Conservation (phyloP, 2,329 filamentous ascomycete genomes). For the Fusarium circinatum region DNA sequence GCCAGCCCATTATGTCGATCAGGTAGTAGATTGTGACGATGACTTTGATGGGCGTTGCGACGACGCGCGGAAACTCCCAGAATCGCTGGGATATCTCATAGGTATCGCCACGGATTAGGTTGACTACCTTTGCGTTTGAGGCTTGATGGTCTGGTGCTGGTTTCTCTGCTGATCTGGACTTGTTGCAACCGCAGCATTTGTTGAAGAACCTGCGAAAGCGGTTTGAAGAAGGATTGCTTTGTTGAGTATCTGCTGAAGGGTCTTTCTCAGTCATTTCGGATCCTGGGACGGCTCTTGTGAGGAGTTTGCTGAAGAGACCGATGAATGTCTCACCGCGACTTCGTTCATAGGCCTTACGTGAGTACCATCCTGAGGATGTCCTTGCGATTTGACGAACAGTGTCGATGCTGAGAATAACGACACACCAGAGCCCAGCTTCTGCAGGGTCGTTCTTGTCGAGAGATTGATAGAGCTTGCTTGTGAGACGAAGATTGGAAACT, state of each 20-base stretch:
- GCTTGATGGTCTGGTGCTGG: slow-evolving; percentile 62
- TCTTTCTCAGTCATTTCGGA: slow-evolving; percentile 52
- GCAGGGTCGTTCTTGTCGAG: slow-evolving; percentile 45
- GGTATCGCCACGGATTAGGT: slow-evolving; percentile 83
- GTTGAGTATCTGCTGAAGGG: slow-evolving; percentile 14
- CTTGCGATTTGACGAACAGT: slow-evolving; percentile 48
- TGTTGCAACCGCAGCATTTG: slow-evolving; percentile 29
- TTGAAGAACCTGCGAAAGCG: slow-evolving; percentile 24
- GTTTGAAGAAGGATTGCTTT: neutral
- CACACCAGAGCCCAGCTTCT: slow-evolving; percentile 51
- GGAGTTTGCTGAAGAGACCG: slow-evolving; percentile 50
- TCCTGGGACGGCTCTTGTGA: slow-evolving; percentile 52
- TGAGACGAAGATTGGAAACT: slow-evolving; percentile 53
- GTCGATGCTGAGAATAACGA: slow-evolving; percentile 51
- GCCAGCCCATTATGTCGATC: slow-evolving; percentile 81
- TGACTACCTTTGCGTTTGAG: slow-evolving; percentile 90
- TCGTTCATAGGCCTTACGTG: slow-evolving; percentile 84
- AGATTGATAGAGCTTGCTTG: slow-evolving; percentile 50
- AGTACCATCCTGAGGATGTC: slow-evolving; percentile 74
- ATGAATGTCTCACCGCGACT: slow-evolving; percentile 75
- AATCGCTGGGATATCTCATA: slow-evolving; percentile 86
- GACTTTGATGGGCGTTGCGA: slow-evolving; percentile 82
- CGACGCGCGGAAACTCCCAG: slow-evolving; percentile 84
- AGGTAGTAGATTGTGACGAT: slow-evolving; percentile 71
- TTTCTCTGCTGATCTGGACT: neutral